Conservation (phyloP, 768 basidiomycete genomes). For the Coprinopsis marcescibilis region DNA sequence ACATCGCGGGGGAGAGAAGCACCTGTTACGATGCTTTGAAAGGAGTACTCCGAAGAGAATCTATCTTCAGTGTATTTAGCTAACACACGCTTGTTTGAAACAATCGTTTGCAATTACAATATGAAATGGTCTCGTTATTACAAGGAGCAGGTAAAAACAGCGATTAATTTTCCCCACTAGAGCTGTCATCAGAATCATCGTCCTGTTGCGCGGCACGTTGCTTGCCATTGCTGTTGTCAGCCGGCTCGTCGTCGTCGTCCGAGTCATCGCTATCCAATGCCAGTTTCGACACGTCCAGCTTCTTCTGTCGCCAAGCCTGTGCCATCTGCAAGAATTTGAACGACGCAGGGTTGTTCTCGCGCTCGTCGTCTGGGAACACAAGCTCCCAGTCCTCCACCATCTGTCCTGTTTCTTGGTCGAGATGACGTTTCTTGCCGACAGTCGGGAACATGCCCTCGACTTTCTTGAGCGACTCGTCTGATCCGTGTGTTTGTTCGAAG, state of each 20-base stretch:
- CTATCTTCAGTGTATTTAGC: too few relatives aligned
- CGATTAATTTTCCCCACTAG: background rate
- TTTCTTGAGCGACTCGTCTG: conserved; percentile 65
- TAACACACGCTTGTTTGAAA: too few relatives aligned
- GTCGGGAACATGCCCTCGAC: conserved; percentile 93
- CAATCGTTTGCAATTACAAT: too few relatives aligned
- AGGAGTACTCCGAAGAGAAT: too few relatives aligned
- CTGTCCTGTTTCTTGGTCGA: conserved; percentile 80
- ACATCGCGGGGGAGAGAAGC: conserved; percentile 5
- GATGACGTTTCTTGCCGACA: conserved; percentile 76
- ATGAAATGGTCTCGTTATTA: too few relatives aligned
- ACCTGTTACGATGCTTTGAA: background rate
- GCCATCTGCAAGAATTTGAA: conserved; percentile 97
- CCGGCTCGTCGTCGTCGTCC: too few relatives aligned
- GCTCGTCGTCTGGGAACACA: conserved; percentile 94
- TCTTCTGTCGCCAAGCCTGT: conserved; percentile 76
- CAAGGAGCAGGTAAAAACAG: too few relatives aligned
- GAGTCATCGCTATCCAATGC: conserved; percentile 19
- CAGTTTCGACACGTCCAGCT: conserved; percentile 30
- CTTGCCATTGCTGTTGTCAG: conserved; percentile 15
- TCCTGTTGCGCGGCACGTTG: background rate
- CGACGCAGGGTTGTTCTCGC: conserved; percentile 85
- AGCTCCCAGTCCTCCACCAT: conserved; percentile 94
- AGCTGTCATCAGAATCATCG: conserved; percentile 32
- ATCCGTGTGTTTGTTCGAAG: conserved; percentile 81